A percentile compares a stretch with the other conserved stretches of the same genome.
Conservation (phyloP, 805 yeast genomes). For the Tetrapisispora fleetii region DNA sequence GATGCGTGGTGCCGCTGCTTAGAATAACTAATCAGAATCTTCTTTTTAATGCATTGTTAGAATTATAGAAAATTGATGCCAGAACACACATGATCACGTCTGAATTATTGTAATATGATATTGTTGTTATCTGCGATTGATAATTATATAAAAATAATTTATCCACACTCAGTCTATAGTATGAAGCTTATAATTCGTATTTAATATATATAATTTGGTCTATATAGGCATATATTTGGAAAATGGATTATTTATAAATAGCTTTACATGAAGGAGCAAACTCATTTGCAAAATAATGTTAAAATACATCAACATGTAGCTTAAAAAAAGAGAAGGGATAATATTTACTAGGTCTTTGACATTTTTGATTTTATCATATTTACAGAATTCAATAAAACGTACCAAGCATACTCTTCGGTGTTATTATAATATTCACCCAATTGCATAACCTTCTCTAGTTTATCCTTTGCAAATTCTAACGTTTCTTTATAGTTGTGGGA, state of each 20-base stretch:
- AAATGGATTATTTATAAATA: background rate
- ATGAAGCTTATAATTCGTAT: background rate
- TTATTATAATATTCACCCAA: constrained; percentile 54
- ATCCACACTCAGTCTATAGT: background rate
- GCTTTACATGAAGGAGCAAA: background rate
- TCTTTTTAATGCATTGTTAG: background rate
- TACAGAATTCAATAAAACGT: constrained; percentile 48
- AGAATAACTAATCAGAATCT: background rate
- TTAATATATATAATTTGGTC: background rate
- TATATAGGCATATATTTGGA: background rate
- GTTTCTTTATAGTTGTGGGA: constrained; percentile 50
- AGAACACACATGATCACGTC: background rate
- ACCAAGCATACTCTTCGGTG: constrained; percentile 67
- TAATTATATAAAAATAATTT: too few relatives aligned
- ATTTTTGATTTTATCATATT: constrained; percentile 67
- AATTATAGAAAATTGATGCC: background rate
- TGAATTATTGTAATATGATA: too few relatives aligned
- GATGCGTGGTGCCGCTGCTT: constrained; percentile 4
- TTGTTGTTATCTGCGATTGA: too few relatives aligned
- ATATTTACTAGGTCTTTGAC: constrained; percentile 35
- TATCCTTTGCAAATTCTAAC: constrained; percentile 49
- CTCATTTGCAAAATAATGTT: background rate
- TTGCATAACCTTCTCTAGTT: constrained; percentile 42
- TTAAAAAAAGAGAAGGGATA: background rate
- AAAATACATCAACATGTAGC: too few relatives aligned